Conservation (phyloP, 2,329 filamentous ascomycete genomes). For the Hymenoscyphus albidus region DNA sequence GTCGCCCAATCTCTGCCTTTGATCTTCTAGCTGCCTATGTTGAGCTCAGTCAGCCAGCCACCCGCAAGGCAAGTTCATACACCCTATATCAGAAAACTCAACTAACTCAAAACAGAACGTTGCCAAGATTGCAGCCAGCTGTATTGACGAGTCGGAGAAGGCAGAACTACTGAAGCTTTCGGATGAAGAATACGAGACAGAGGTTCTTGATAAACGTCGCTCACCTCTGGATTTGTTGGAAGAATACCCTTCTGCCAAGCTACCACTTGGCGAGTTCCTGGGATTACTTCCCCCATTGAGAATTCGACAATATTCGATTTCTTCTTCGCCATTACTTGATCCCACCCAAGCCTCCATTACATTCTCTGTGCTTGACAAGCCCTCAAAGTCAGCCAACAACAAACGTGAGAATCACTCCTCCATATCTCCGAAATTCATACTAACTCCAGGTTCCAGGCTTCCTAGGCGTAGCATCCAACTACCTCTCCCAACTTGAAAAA, state of each 20-base stretch:
- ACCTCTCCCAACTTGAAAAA: conserved; percentile 39
- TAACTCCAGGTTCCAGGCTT: conserved; percentile 38
- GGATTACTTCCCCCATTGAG: conserved; percentile 73
- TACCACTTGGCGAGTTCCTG: conserved; percentile 65
- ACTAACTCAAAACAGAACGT: conserved; percentile 37
- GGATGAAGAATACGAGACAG: conserved; percentile 32
- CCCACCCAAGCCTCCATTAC: conserved; percentile 52
- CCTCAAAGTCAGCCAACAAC: conserved; percentile 31
- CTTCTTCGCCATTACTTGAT: conserved; percentile 60
- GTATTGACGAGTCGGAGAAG: conserved; percentile 42
- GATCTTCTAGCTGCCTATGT: conserved; percentile 55
- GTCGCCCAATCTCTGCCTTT: conserved; percentile 47
- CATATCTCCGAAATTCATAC: not conserved
- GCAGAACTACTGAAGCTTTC: conserved; percentile 39
- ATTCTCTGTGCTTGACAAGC: conserved; percentile 51
- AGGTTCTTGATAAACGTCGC: conserved; percentile 46
- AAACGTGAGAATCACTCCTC: conserved; percentile 32
- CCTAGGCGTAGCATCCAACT: conserved; percentile 46
- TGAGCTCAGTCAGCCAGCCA: conserved; percentile 56
- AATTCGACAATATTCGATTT: conserved; percentile 75
- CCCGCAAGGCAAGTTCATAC: conserved; percentile 38
- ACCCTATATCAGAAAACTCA: too few relatives aligned
- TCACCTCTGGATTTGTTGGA: conserved; percentile 69
- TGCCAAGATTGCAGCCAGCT: conserved; percentile 44
- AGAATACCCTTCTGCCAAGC: conserved; percentile 52